Conservation (phyloP, 192 early-diverging fungal genomes). For the Coemansia sp. region DNA sequence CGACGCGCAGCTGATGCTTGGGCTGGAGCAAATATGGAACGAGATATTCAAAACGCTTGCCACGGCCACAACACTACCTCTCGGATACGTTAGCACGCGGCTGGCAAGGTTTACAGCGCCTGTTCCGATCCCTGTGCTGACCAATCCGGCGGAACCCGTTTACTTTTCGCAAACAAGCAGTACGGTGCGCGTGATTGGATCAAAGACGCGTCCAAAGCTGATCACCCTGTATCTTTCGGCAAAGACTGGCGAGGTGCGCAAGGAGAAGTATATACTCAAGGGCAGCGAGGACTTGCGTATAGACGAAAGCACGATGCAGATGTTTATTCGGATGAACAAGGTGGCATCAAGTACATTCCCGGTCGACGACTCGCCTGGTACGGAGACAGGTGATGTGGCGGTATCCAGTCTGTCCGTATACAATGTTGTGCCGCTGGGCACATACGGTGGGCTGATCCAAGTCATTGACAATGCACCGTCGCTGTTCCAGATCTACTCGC, state of each 20-base stretch:
- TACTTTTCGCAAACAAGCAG: slow-evolving; percentile 23
- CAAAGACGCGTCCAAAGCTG: slow-evolving; percentile 92
- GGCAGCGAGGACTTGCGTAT: slow-evolving; percentile 91
- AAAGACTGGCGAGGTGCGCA: slow-evolving; percentile 55
- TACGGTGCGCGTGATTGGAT: slow-evolving; percentile 29
- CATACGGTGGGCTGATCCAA: slow-evolving; percentile 87
- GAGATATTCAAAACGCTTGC: slow-evolving; percentile 21
- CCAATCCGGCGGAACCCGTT: slow-evolving; percentile 21
- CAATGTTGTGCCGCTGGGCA: slow-evolving; percentile 77
- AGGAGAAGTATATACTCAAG: slow-evolving; percentile 82
- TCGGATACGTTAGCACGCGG: slow-evolving; percentile 12
- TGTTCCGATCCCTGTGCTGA: slow-evolving; percentile 38
- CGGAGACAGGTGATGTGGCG: not conserved
- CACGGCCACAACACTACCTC: slow-evolving; percentile 8
- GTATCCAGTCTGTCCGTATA: slow-evolving; percentile 24
- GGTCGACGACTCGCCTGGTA: not conserved
- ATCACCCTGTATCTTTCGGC: slow-evolving; percentile 55
- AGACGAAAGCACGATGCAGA: slow-evolving; percentile 90
- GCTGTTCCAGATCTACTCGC: slow-evolving; percentile 58
- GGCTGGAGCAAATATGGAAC: slow-evolving; percentile 21
- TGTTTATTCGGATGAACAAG: slow-evolving; percentile 37
- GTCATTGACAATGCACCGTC: slow-evolving; percentile 80
- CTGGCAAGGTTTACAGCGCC: slow-evolving; percentile 16
- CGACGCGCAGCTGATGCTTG: not conserved
- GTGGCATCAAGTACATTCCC: not conserved